Base-by-base conservation (phyloP, 768 basidiomycete species). In the Pleurotus eryngii region DNA sequence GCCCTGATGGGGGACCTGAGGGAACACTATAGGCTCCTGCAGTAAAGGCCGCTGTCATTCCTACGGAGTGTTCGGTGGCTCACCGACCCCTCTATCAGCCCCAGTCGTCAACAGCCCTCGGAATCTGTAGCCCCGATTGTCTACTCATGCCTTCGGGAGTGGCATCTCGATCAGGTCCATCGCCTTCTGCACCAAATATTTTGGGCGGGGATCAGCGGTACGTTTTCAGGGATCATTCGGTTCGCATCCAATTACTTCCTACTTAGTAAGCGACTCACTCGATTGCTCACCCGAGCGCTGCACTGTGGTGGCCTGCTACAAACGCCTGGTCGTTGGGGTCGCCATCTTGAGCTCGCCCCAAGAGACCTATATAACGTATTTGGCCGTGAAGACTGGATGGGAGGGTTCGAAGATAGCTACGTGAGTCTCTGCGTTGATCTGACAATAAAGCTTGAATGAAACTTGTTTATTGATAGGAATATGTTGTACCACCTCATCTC, bases 361-460 rank as follows among this genome's bases (percentile, higher is more conserved):
- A 49, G 88, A 91, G 67, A 86, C 88, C 3, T 93, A 93, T 63
- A 90, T 93, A 54, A 91, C 89, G 17, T 93, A 91, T 60, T 76
- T 93, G 14, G 86, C 79, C 39, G 91, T 93, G 49, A 85, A 80
- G 63, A 76, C 85, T 15, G 90, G 91, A 8, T 93, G 90, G 90
- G 87, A 92, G 56, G 87, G 87, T 63, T 76, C 84, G 3, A 83
- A 86, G 57, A 87, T 93, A 57, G 90, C 89, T 30, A 87, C 86
- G 90, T 89, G 63, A 70, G 69, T 45, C 37, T 20, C 27, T 37
- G 43, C 55, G 30, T 35, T 35, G 7, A 63, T 11, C 58, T 61
- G 20, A 20, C 6, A 46, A 46, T 47, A 11, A 35, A 35, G 30
- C 30, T 35, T 11, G 30, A 35, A 35, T 35, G 30, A 35, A 35